A percentile compares a stretch with the other conserved stretches of the same genome.
Conservation (phyloP, 768 basidiomycete species). For the Termitomyces sp. region DNA sequence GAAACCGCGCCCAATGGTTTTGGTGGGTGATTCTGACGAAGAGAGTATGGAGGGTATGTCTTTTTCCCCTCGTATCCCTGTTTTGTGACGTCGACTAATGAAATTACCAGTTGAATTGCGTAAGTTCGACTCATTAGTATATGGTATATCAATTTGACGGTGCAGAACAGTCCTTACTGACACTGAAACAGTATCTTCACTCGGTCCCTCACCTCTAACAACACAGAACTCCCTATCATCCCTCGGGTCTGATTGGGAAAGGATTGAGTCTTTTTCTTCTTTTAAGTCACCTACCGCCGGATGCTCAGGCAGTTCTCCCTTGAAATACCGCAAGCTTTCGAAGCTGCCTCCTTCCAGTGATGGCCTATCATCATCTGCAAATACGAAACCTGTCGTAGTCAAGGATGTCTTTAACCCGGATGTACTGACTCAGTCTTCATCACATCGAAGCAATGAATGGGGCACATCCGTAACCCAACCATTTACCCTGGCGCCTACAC, state of each 20-base stretch:
- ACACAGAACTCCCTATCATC: constrained; percentile 6
- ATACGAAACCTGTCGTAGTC: not conserved
- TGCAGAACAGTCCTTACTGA: constrained; percentile 11
- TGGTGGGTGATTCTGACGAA: constrained; percentile 10
- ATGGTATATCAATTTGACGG: not conserved
- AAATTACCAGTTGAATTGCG: not conserved
- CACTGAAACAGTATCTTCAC: not conserved
- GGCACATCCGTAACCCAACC: not conserved
- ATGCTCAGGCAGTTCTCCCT: constrained; percentile 6
- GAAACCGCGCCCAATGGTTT: not conserved
- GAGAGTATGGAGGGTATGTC: constrained; percentile 8
- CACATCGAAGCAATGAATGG: not conserved
- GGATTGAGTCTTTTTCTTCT: not conserved
- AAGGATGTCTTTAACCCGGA: constrained; percentile 3
- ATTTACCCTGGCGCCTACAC: not conserved
- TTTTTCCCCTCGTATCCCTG: not conserved
- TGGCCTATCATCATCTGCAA: not conserved
- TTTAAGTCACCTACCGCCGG: constrained; percentile 1
- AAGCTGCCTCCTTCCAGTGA: not conserved
- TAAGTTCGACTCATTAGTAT: not conserved
- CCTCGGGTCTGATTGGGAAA: constrained; percentile 4
- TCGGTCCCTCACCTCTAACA: not conserved
- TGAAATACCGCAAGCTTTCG: constrained; percentile 10
- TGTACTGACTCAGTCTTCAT: not conserved
- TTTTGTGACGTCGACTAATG: not conserved